phyloP scores from a whole-genome alignment of 768 basidiomycete genomes.

The Candolleomyces eurysporus region DNA sequence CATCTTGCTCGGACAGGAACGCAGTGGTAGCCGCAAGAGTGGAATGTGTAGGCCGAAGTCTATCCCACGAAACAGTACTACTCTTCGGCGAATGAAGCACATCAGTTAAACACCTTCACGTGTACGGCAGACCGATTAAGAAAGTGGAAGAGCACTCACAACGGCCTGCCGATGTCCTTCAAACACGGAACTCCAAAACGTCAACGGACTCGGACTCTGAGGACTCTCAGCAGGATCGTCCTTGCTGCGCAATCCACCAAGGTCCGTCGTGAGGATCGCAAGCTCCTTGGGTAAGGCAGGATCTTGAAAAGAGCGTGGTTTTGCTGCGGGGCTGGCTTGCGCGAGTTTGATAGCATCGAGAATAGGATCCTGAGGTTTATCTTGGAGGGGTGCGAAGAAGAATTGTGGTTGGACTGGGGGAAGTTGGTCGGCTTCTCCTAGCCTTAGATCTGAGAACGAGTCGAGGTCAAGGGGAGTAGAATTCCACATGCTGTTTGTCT shows the following conservation, averaged over 20 bases:
- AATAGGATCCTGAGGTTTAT: slow-evolving; percentile 79
- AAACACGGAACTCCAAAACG: not conserved
- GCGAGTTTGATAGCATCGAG: slow-evolving; percentile 50
- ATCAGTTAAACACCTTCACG: not conserved
- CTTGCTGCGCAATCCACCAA: slow-evolving; percentile 4
- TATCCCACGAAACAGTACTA: slow-evolving; percentile 63
- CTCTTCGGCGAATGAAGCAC: slow-evolving; percentile 29
- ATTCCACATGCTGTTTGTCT: not conserved
- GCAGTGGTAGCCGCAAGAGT: slow-evolving; percentile 38
- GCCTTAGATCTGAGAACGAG: not conserved
- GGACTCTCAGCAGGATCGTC: slow-evolving; percentile 17
- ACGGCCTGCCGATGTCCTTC: not conserved
- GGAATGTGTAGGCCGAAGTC: slow-evolving; percentile 36
- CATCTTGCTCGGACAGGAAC: slow-evolving; percentile 70
- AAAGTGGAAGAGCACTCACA: slow-evolving; percentile 5
- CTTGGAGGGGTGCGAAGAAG: slow-evolving; percentile 61
- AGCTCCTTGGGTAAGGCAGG: slow-evolving; percentile 28
- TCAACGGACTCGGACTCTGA: not conserved
- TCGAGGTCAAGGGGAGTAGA: not conserved
- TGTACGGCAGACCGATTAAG: slow-evolving; percentile 1
- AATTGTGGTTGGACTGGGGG: slow-evolving; percentile 47
- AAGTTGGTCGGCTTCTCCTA: slow-evolving; percentile 23
- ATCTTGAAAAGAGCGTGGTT: not conserved
- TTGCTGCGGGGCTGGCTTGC: slow-evolving; percentile 14
- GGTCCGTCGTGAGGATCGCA: slow-evolving; percentile 18